These are phyloP conservation scores for Acacia pycnantha DNA, from an alignment of 331 rosid species.

Conservation along the genomic window DNA sequence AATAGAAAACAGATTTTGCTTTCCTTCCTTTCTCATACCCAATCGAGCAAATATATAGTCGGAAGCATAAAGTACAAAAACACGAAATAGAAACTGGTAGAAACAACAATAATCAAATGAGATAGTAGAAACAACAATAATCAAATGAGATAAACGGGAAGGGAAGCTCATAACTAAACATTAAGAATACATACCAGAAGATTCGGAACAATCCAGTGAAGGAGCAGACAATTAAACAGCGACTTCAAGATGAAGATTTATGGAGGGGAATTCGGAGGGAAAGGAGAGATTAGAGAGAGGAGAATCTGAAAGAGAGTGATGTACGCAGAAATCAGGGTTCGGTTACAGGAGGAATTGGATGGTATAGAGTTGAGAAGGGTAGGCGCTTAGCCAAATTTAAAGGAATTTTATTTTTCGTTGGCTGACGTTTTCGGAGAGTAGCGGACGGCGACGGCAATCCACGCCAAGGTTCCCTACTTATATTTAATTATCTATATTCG, in stretches of 20 bases:
- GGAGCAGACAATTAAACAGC: not conserved
- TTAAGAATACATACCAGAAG: not conserved
- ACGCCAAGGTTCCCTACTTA: not conserved
- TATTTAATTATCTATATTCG: too few species aligned
- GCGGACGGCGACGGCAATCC: not conserved
- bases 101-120: conserved; percentile 8
- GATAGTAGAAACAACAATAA: too few species aligned
- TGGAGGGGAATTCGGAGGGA: not conserved
- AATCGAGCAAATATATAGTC: not conserved
- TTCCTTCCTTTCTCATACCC: not conserved
- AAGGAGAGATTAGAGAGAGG: conserved; percentile 40
- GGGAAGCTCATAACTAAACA: not conserved
- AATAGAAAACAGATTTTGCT: not conserved
- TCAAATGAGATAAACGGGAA: not conserved
- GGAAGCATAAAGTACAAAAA: not conserved
- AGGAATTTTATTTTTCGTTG: conserved; percentile 19
- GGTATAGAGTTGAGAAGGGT: conserved; percentile 34
- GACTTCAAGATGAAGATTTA: not conserved
- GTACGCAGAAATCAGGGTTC: conserved; percentile 32
- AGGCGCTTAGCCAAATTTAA: conserved; percentile 14
- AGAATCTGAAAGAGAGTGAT: conserved; percentile 66
- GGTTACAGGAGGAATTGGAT: conserved; percentile 38
- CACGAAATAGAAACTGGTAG: not conserved
- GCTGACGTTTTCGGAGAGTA: conserved; percentile 17
- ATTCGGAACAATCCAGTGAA: not conserved